Percentiles rank a stretch among this genome's conserved stretches.
Evolutionary conservation across 164 flowering plant species (phyloP).

Genomic region (Tetrastigma voinierianum): DNA sequence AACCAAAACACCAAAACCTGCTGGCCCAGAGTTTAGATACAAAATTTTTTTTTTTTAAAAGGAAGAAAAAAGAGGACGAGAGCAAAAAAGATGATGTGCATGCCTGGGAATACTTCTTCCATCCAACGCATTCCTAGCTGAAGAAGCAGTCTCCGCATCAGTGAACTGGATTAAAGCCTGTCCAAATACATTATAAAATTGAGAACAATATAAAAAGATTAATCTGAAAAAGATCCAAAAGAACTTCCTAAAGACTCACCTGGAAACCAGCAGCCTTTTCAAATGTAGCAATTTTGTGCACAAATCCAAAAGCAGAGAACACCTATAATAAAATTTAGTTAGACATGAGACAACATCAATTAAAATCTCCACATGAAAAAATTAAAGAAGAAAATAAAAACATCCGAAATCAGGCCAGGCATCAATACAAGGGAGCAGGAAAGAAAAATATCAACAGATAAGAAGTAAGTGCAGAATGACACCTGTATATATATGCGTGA

Average conservation of each 20-base stretch:
- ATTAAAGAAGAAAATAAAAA: not conserved
- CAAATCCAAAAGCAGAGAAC: conserved; percentile 93
- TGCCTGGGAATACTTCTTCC: conserved; percentile 92
- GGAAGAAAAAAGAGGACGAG: not conserved
- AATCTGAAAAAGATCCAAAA: not conserved
- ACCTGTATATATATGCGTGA: conserved; percentile 42
- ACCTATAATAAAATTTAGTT: conserved; percentile 47
- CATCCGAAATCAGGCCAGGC: conserved; percentile 9
- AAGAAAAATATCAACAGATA: conserved; percentile 21
- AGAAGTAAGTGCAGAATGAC: conserved; percentile 48
- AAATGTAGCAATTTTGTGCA: conserved; percentile 93
- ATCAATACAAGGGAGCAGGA: not conserved
- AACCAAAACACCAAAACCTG: not conserved
- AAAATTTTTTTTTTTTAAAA: no score
- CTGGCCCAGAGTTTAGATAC: not conserved
- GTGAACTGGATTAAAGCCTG: conserved; percentile 87
- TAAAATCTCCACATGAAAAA: no score
- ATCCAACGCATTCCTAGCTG: conserved; percentile 81
- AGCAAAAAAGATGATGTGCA: not conserved
- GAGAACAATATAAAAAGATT: not conserved
- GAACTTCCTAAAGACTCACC: conserved; percentile 31
- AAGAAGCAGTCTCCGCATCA: conserved; percentile 72
- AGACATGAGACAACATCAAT: conserved; percentile 9
- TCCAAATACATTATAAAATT: conserved; percentile 8
- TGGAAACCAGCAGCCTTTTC: conserved; percentile 97